phyloP scores from a whole-genome alignment of 176 grass and related monocot genomes.

The Thalia dealbata region DNA sequence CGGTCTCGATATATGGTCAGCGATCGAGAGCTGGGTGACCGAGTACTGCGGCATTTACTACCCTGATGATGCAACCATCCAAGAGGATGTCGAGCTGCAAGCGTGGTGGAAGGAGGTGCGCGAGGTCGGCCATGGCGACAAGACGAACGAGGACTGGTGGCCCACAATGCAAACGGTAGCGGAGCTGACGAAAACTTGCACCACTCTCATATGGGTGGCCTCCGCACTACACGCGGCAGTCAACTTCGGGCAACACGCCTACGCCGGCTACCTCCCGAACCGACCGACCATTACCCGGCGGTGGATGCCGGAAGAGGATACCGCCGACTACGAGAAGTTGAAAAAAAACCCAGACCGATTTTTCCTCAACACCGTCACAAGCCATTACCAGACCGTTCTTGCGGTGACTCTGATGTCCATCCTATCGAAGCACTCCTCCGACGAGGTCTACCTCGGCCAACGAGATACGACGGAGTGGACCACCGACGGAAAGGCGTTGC shows the following conservation, averaged over 20 bases:
- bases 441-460: slow-evolving; percentile 13
- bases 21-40: slow-evolving; percentile 8
- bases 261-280: slow-evolving; percentile 15
- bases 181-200: slow-evolving; percentile 12
- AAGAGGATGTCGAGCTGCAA: neutral
- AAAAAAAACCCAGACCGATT: slow-evolving; percentile 1
- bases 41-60: slow-evolving; percentile 18
- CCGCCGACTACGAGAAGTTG: slow-evolving; percentile 7
- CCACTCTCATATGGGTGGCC: slow-evolving; percentile 16
- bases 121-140: slow-evolving; percentile 12
- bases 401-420: slow-evolving; percentile 5
- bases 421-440: slow-evolving; percentile 6
- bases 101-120: slow-evolving; percentile 18
- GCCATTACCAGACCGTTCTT: neutral
- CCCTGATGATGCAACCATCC: neutral
- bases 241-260: slow-evolving; percentile 13
- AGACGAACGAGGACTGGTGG: slow-evolving; percentile 10
- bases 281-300: slow-evolving; percentile 13
- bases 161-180: neutral
- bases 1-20: slow-evolving; percentile 7
- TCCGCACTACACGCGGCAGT: slow-evolving; percentile 14
- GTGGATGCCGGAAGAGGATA: slow-evolving; percentile 1
- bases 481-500: neutral
- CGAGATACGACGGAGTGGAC: slow-evolving; percentile 10
- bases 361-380: slow-evolving; percentile 1